phyloP scores from a whole-genome alignment of 2,329 filamentous ascomycete species.

The Cladosporium colombiae region DNA sequence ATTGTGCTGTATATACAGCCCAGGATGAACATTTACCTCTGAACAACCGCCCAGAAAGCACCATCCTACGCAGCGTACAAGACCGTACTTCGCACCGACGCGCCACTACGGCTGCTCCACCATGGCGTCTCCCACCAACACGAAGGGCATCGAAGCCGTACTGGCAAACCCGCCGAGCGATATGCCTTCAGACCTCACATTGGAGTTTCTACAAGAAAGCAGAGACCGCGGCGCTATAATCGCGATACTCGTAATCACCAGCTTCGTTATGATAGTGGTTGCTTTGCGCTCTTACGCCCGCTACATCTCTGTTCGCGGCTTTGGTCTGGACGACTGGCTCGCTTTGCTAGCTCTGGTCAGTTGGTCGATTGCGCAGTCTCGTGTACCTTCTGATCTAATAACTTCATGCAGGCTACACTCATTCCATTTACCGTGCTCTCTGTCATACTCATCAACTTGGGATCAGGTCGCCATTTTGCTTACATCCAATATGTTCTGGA shows the following conservation, averaged over 20 bases:
- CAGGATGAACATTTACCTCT: not conserved
- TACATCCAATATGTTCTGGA: slow-evolving; percentile 52
- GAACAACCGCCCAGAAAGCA: not conserved
- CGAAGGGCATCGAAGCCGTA: slow-evolving; percentile 17
- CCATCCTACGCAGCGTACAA: not conserved
- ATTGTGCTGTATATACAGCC: not conserved
- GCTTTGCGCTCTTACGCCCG: slow-evolving; percentile 40
- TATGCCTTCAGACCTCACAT: slow-evolving; percentile 40
- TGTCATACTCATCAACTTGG: slow-evolving; percentile 50
- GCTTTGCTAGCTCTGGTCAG: slow-evolving; percentile 30
- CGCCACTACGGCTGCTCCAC: not conserved
- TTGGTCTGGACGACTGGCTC: slow-evolving; percentile 45
- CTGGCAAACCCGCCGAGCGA: slow-evolving; percentile 28
- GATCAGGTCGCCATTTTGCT: slow-evolving; percentile 50
- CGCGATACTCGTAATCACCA: slow-evolving; percentile 44
- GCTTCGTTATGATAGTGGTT: slow-evolving; percentile 40
- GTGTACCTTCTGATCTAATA: not conserved
- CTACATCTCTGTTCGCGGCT: slow-evolving; percentile 39
- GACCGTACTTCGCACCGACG: not conserved
- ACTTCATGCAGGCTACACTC: slow-evolving; percentile 31
- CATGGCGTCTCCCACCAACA: slow-evolving; percentile 20
- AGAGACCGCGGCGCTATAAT: slow-evolving; percentile 43
- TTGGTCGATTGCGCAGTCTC: not conserved
- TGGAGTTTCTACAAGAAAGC: slow-evolving; percentile 41
- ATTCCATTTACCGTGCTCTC: slow-evolving; percentile 48